These are phyloP conservation scores for Dalechampia spathulata DNA, from an alignment of 441 rosid genomes.

Conservation along the genomic window DNA sequence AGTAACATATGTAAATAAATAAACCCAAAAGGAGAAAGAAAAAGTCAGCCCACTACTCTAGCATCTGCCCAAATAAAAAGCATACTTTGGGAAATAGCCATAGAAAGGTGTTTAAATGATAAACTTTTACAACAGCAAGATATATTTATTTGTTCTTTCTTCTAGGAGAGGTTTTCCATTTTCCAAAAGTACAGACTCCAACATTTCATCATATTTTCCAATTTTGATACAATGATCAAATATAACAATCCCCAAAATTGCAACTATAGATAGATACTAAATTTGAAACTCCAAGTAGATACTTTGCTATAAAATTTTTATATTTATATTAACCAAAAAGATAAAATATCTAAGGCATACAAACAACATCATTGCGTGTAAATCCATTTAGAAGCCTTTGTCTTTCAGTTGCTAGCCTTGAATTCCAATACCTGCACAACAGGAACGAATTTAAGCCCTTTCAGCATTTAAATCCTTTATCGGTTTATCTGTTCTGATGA, in stretches of 20 bases:
- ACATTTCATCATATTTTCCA: not conserved
- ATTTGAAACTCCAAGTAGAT: not conserved
- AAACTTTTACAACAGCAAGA: not conserved
- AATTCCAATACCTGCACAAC: constrained; percentile 82
- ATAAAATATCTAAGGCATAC: constrained; percentile 45
- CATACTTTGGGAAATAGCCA: not conserved
- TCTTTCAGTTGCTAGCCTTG: constrained; percentile 85
- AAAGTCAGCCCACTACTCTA: constrained; percentile 7
- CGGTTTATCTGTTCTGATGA: not conserved
- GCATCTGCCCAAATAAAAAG: not conserved
- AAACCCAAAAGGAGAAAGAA: not conserved
- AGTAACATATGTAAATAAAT: no score
- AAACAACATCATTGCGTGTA: constrained; percentile 58
- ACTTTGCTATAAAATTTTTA: not conserved
- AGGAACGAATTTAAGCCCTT: constrained; percentile 11
- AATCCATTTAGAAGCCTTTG: constrained; percentile 68
- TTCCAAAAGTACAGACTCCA: not conserved
- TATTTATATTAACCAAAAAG: constrained; percentile 12
- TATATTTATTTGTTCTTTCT: not conserved
- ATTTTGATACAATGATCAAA: not conserved
- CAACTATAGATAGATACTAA: not conserved
- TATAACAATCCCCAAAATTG: no score
- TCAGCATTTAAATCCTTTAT: not conserved
- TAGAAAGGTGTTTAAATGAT: not conserved
- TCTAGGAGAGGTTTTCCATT: not conserved